phyloP scores from a whole-genome alignment of 2,329 filamentous ascomycete genomes.

The Ophiosphaerella korrae region DNA sequence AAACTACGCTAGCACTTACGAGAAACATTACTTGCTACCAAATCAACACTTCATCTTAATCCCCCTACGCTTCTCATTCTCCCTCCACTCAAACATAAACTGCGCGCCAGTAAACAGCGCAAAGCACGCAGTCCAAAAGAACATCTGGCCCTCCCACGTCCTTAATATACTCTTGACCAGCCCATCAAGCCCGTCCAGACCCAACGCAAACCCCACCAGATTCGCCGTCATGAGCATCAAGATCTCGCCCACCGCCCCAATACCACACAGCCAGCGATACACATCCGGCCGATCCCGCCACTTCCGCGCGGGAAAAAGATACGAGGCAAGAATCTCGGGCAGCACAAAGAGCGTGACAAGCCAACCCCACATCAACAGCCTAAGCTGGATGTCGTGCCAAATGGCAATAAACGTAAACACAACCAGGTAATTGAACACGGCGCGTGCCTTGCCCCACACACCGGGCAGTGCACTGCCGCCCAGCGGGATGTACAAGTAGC shows the following conservation, averaged over 20 bases:
- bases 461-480: constrained; percentile 65
- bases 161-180: constrained; percentile 76
- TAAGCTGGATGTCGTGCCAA: constrained; percentile 96
- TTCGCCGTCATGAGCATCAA: constrained; percentile 97
- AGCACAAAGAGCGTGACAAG: constrained; percentile 91
- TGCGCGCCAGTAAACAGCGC: constrained; percentile 84
- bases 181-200: constrained; percentile 81
- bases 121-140: constrained; percentile 72
- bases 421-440: constrained; percentile 75
- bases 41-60: constrained; percentile 78
- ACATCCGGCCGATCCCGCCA: constrained; percentile 72
- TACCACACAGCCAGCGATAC: constrained; percentile 79
- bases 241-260: constrained; percentile 81
- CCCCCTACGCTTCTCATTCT: constrained; percentile 80
- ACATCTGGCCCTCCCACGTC: constrained; percentile 75
- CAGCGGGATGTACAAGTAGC: constrained; percentile 92
- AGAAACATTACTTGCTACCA: not conserved
- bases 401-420: constrained; percentile 97
- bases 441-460: constrained; percentile 56
- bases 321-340: constrained; percentile 76
- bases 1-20: too few relatives aligned
- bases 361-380: constrained; percentile 95
- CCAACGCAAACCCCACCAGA: constrained; percentile 91
- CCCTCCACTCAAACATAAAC: constrained; percentile 94
- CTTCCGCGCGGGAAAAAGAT: constrained; percentile 73